phyloP scores from a whole-genome alignment of 257 asterid genomes.

The Lantana camara region DNA sequence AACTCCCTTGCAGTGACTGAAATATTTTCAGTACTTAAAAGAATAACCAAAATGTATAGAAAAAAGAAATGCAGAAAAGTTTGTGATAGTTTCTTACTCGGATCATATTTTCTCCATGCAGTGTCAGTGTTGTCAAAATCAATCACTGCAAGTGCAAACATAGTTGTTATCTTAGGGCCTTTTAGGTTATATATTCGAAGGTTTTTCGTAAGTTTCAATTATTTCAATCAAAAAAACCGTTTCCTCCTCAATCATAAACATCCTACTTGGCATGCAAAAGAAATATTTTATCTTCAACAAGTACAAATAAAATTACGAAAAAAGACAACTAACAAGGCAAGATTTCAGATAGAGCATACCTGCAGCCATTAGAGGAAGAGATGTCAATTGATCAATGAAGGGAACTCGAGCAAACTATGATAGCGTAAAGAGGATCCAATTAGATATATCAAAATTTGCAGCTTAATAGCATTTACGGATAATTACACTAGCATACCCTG shows the following conservation, averaged over 20 bases:
- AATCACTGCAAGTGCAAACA: conserved; percentile 58
- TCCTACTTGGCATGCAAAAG: too few relatives aligned
- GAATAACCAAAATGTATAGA: conserved; percentile 7
- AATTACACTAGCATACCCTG: too few relatives aligned
- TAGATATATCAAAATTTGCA: conserved; percentile 6
- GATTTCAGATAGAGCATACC: conserved; percentile 36
- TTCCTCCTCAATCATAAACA: too few relatives aligned
- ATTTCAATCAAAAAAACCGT: too few relatives aligned
- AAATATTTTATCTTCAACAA: too few relatives aligned
- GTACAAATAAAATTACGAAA: background rate
- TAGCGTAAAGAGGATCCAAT: conserved; percentile 8
- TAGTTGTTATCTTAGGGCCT: conserved; percentile 9
- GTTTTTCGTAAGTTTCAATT: too few relatives aligned
- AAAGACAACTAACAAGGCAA: too few relatives aligned
- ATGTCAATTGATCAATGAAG: conserved; percentile 51
- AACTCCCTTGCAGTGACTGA: conserved; percentile 72
- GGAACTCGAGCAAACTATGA: conserved; percentile 51
- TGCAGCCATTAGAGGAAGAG: conserved; percentile 64
- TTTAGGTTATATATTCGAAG: background rate
- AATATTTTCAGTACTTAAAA: conserved; percentile 26
- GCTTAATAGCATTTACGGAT: too few relatives aligned
- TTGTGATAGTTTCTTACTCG: conserved; percentile 35
- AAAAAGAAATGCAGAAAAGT: conserved; percentile 4
- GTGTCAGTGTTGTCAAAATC: conserved; percentile 67
- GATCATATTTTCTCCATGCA: conserved; percentile 62